Evolutionary conservation across 129 eudicot genomes (phyloP).

Genomic region (Arctium minus): DNA sequence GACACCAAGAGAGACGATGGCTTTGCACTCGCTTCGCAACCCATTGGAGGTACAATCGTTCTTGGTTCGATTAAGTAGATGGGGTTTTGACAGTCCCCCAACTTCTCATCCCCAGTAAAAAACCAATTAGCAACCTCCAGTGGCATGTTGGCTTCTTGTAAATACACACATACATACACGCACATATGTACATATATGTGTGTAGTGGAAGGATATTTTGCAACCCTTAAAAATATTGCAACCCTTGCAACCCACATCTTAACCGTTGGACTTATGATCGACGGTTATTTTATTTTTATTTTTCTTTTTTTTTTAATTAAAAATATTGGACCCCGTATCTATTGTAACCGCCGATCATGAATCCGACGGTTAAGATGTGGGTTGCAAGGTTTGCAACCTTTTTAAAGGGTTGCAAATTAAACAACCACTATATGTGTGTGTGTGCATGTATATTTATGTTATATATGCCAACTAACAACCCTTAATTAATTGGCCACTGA

Average conservation of each 20-base stretch:
- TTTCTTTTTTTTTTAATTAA: no score
- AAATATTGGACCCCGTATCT: no score
- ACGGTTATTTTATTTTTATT: no score
- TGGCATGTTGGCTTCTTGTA: conserved; percentile 20
- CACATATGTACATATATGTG: background rate
- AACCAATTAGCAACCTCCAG: background rate
- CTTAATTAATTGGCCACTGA: background rate
- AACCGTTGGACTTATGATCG: no score
- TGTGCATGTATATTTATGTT: conserved; percentile 1
- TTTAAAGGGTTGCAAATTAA: no score
- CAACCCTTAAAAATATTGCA: no score
- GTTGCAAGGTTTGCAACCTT: no score
- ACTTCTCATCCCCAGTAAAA: background rate
- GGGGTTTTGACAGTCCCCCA: conserved; percentile 16
- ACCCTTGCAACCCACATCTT: no score
- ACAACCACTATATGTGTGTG: no score
- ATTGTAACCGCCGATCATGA: no score
- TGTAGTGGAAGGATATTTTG: no score
- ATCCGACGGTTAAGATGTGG: no score
- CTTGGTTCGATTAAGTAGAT: conserved; percentile 33
- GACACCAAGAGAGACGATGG: conserved; percentile 43
- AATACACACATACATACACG: conserved; percentile 11
- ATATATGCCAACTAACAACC: conserved; percentile 12
- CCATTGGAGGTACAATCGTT: conserved; percentile 47
- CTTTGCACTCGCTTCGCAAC: conserved; percentile 44